A percentile compares a stretch with the other conserved stretches of the same genome.
Evolutionary conservation across 2,329 filamentous ascomycete species (phyloP).

Genomic region (Aspergillus quadricinctus): DNA sequence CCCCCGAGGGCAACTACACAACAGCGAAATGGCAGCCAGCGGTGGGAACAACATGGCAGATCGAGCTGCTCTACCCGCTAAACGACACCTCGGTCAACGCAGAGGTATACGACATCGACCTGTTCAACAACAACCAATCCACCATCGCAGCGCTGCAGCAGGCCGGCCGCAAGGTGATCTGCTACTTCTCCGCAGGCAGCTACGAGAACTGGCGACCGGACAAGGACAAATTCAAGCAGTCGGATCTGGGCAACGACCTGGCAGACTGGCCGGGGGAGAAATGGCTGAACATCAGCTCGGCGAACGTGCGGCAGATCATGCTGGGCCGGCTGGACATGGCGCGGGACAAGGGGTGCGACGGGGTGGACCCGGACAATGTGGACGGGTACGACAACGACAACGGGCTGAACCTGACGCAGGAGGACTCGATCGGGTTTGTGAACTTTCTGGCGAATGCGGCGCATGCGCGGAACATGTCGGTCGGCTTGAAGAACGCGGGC

Average conservation of each 20-base stretch:
- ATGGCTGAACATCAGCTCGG: conserved; percentile 60
- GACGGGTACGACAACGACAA: conserved; percentile 64
- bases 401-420: conserved; percentile 55
- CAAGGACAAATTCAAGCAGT: conserved; percentile 48
- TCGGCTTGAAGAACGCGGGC: conserved; percentile 66
- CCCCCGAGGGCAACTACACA: conserved; percentile 15
- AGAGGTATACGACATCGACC: conserved; percentile 58
- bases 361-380: conserved; percentile 67
- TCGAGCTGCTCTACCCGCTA: conserved; percentile 47
- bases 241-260: conserved; percentile 56
- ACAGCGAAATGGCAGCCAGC: conserved; percentile 49
- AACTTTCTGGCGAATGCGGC: conserved; percentile 57
- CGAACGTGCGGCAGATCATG: conserved; percentile 63
- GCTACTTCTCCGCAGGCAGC: conserved; percentile 70
- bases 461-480: conserved; percentile 51
- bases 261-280: conserved; percentile 63
- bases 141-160: conserved; percentile 48
- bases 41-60: conserved; percentile 57
- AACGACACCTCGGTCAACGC: conserved; percentile 48
- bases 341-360: conserved; percentile 60
- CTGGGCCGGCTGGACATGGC: conserved; percentile 56
- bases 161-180: conserved; percentile 60
- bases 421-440: conserved; percentile 57
- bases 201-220: conserved; percentile 63
- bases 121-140: conserved; percentile 50